These are phyloP conservation scores for Tuber umbilicatum DNA, from an alignment of 495 filamentous ascomycete genomes.

Conservation along the genomic window DNA sequence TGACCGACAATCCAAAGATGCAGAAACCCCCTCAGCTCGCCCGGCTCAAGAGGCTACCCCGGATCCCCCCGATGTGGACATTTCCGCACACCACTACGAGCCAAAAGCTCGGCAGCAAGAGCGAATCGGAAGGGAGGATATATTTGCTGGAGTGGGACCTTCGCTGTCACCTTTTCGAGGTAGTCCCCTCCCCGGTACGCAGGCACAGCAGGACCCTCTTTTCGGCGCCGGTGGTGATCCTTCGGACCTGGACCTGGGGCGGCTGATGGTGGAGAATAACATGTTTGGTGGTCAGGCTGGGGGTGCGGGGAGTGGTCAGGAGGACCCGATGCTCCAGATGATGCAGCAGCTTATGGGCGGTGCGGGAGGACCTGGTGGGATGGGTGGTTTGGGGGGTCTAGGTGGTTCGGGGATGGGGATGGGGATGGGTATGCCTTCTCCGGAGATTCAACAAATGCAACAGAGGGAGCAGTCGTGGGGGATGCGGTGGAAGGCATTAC, in stretches of 20 bases:
- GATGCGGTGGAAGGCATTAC: constrained; percentile 35
- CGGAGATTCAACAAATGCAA: constrained; percentile 24
- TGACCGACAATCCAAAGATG: neutral
- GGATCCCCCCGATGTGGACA: constrained; percentile 71
- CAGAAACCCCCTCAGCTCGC: constrained; percentile 12
- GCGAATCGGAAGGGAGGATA: constrained; percentile 19
- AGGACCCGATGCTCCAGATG: constrained; percentile 40
- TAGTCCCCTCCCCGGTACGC: neutral
- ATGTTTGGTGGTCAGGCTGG: constrained; percentile 16
- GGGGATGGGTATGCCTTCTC: constrained; percentile 26
- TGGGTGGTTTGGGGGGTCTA: constrained; percentile 23
- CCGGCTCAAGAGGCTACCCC: constrained; percentile 27
- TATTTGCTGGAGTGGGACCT: constrained; percentile 16
- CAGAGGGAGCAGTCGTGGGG: constrained; percentile 29
- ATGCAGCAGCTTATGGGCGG: constrained; percentile 37
- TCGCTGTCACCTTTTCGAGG: neutral
- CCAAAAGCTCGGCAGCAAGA: constrained; percentile 35
- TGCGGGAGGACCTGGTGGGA: constrained; percentile 21
- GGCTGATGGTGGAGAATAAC: constrained; percentile 27
- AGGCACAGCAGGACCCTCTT: neutral
- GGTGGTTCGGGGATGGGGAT: constrained; percentile 35
- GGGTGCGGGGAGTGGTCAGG: constrained; percentile 8
- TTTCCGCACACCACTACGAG: constrained; percentile 56
- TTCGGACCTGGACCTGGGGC: constrained; percentile 22
- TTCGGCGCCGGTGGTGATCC: constrained; percentile 1